These are phyloP conservation scores for Colletotrichum phormii DNA, from an alignment of 2,329 filamentous ascomycete species.

Conservation along the genomic window DNA sequence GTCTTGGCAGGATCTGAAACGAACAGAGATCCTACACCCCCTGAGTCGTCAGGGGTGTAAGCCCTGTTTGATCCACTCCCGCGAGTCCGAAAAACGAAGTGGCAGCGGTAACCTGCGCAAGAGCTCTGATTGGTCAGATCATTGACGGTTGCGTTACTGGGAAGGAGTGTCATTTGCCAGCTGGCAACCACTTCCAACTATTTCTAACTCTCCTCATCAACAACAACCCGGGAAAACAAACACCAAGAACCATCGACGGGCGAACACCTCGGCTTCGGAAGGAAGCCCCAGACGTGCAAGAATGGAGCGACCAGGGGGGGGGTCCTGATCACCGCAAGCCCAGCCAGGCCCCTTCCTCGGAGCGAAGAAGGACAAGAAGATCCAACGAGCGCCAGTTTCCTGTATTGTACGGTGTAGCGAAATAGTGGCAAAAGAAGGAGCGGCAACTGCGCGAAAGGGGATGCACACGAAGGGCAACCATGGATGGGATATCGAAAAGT, in stretches of 20 bases:
- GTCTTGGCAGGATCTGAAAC: slow-evolving; percentile 34
- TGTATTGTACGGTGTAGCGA: neutral
- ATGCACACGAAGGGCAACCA: neutral
- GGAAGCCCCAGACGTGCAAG: neutral
- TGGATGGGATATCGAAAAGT: slow-evolving; percentile 6
- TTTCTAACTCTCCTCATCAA: neutral
- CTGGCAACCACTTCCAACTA: neutral
- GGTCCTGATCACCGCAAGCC: neutral
- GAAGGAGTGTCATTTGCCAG: neutral
- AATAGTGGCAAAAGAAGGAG: neutral
- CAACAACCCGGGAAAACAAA: neutral
- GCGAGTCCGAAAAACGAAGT: slow-evolving; percentile 1
- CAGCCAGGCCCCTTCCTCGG: neutral
- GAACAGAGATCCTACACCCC: slow-evolving; percentile 5
- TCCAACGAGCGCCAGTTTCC: neutral
- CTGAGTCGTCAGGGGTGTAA: neutral
- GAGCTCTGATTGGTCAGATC: neutral
- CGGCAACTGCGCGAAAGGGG: neutral
- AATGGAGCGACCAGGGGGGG: neutral
- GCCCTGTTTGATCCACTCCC: neutral
- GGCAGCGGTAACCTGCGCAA: slow-evolving; percentile 6
- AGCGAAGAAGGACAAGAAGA: neutral
- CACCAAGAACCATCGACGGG: neutral
- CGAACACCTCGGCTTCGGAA: neutral
- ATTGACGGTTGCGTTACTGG: neutral